Evolutionary conservation across 106 monocot species (phyloP).

Genomic region (Hemerocallis citrina): DNA sequence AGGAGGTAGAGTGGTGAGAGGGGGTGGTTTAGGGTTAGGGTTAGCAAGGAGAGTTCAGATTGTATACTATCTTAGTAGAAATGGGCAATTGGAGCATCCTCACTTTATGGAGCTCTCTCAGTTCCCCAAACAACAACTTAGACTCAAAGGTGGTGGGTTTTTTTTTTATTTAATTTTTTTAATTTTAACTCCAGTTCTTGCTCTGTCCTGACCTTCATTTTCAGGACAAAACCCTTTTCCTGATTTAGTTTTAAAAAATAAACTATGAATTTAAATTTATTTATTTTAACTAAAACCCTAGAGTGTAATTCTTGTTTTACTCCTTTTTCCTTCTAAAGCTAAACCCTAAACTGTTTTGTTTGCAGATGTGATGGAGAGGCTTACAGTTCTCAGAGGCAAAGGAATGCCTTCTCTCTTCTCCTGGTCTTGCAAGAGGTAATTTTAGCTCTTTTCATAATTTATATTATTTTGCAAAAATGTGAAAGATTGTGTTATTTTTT

Average conservation of each 20-base stretch:
- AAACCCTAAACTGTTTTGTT: no score
- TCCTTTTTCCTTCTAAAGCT: no score
- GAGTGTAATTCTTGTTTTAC: no score
- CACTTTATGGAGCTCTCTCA: conserved; percentile 88
- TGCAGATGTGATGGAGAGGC: conserved; percentile 70
- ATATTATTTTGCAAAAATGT: neutral
- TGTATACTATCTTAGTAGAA: conserved; percentile 75
- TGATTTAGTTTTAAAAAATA: no score
- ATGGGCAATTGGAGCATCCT: conserved; percentile 94
- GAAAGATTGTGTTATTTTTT: neutral
- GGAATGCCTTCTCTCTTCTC: conserved; percentile 82
- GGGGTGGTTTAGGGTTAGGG: neutral
- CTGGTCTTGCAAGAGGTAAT: conserved; percentile 90
- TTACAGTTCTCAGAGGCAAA: conserved; percentile 60
- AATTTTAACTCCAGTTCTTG: no score
- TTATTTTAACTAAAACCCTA: no score
- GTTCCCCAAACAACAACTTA: conserved; percentile 50
- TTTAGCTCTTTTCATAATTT: neutral
- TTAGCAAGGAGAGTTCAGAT: conserved; percentile 50
- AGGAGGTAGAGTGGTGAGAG: neutral
- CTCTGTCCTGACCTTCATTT: no score
- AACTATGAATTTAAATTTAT: no score
- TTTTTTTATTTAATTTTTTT: no score
- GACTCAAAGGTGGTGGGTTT: conserved; percentile 88
- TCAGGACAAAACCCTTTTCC: no score